Conservation (phyloP, 257 asterid genomes). For the Ilex aquifolium region DNA sequence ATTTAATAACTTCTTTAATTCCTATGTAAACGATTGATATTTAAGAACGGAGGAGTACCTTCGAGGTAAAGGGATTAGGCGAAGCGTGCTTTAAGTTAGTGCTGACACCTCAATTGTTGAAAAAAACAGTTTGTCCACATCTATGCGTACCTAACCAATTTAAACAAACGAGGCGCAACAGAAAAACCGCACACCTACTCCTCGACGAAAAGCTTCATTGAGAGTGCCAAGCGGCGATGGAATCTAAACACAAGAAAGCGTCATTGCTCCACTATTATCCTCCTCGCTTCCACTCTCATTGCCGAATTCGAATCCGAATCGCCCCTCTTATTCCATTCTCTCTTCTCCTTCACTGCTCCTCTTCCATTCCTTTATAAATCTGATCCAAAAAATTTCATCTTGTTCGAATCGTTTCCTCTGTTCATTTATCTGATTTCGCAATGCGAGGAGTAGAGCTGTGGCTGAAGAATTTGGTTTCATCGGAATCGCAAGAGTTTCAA, state of each 20-base stretch:
- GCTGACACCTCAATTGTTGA: too few relatives aligned
- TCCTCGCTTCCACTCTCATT: not conserved
- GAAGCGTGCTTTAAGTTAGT: too few relatives aligned
- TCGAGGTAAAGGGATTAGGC: too few relatives aligned
- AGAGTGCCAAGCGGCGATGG: not conserved
- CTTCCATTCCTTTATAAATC: slow-evolving; percentile 3
- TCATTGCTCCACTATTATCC: not conserved
- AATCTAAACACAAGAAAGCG: not conserved
- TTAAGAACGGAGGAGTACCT: too few relatives aligned
- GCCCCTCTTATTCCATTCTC: slow-evolving; percentile 21
- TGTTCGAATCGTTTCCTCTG: not conserved
- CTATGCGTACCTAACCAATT: too few relatives aligned
- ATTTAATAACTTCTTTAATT: too few relatives aligned
- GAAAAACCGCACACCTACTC: too few relatives aligned
- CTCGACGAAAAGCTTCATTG: not conserved
- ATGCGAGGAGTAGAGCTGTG: slow-evolving; percentile 24
- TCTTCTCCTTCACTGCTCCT: slow-evolving; percentile 19
- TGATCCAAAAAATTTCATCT: not conserved
- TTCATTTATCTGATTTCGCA: not conserved
- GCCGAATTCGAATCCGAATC: not conserved
- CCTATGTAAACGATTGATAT: too few relatives aligned
- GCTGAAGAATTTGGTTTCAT: slow-evolving; percentile 7
- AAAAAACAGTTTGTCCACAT: too few relatives aligned
- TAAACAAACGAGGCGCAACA: too few relatives aligned
- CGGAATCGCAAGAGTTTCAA: slow-evolving; percentile 11